Evolutionary conservation across 495 filamentous ascomycete species (phyloP).

Genomic region (Annulohypoxylon bovei): DNA sequence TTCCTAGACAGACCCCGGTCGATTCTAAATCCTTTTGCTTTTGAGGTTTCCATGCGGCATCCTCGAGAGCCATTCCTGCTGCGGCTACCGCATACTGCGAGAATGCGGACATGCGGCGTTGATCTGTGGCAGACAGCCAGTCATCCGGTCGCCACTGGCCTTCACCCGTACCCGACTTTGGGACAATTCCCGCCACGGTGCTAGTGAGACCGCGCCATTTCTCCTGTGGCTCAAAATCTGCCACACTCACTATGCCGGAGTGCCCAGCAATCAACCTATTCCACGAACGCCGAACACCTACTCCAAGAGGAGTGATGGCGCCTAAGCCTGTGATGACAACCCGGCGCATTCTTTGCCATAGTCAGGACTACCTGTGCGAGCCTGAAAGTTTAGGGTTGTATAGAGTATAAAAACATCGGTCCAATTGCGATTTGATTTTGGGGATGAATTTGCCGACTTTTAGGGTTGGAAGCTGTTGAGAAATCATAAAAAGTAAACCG

Average conservation of each 20-base stretch:
- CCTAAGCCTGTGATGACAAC: constrained; percentile 96
- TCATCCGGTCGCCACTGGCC: constrained; percentile 76
- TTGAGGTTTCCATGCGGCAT: constrained; percentile 81
- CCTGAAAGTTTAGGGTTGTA: not conserved
- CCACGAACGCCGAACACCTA: constrained; percentile 85
- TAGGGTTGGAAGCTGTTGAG: not conserved
- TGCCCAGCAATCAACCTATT: constrained; percentile 78
- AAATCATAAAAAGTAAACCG: not conserved
- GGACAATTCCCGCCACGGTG: constrained; percentile 85
- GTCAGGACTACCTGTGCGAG: constrained; percentile 25
- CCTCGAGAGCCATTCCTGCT: constrained; percentile 83
- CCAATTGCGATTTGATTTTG: not conserved
- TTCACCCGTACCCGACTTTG: constrained; percentile 46
- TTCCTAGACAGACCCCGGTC: constrained; percentile 93
- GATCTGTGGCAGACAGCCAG: constrained; percentile 76
- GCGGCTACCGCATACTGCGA: constrained; percentile 91
- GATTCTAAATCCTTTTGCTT: constrained; percentile 69
- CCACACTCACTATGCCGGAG: constrained; percentile 80
- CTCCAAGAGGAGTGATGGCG: constrained; percentile 88
- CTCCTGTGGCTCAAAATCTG: constrained; percentile 59
- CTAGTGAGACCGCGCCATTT: constrained; percentile 76
- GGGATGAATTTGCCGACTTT: not conserved
- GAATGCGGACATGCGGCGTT: constrained; percentile 89
- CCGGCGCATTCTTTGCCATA: constrained; percentile 74
- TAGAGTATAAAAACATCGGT: not conserved